A percentile compares a stretch with the other conserved stretches of the same genome.
Evolutionary conservation across 192 early-diverging fungal genomes (phyloP).

Genomic region (Coemansia sp.): DNA sequence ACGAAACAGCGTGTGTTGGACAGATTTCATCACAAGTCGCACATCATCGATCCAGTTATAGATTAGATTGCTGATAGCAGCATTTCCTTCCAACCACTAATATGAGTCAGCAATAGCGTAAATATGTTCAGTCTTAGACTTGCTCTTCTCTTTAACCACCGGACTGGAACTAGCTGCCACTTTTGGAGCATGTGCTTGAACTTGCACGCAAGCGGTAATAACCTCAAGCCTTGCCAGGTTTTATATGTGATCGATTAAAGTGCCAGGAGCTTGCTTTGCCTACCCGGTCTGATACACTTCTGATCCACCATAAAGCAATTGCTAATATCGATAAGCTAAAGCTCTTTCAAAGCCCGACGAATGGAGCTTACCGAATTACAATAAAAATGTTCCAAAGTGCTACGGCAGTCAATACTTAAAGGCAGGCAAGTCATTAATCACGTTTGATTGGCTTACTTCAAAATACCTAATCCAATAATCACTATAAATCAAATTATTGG

Average conservation of each 20-base stretch:
- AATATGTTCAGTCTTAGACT: slow-evolving; percentile 63
- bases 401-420: too few species aligned
- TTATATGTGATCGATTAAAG: slow-evolving; percentile 66
- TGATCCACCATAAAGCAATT: slow-evolving; percentile 96
- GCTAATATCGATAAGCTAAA: slow-evolving; percentile 89
- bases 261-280: slow-evolving; percentile 65
- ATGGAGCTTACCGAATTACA: too few species aligned
- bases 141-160: slow-evolving; percentile 72
- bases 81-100: slow-evolving; percentile 68
- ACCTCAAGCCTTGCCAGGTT: slow-evolving; percentile 68
- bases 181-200: slow-evolving; percentile 94
- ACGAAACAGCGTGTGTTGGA: slow-evolving; percentile 74
- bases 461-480: not conserved
- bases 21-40: slow-evolving; percentile 63
- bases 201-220: slow-evolving; percentile 79
- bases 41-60: slow-evolving; percentile 75
- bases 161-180: slow-evolving; percentile 85
- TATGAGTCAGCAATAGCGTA: slow-evolving; percentile 60
- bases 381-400: too few species aligned
- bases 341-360: slow-evolving; percentile 39
- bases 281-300: slow-evolving; percentile 94
- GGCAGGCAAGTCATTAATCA: not conserved
- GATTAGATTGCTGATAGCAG: slow-evolving; percentile 62
- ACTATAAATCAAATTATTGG: not conserved
- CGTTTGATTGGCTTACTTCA: not conserved